phyloP scores from a whole-genome alignment of 805 yeast genomes.

The Wickerhamomyces ciferrii region DNA sequence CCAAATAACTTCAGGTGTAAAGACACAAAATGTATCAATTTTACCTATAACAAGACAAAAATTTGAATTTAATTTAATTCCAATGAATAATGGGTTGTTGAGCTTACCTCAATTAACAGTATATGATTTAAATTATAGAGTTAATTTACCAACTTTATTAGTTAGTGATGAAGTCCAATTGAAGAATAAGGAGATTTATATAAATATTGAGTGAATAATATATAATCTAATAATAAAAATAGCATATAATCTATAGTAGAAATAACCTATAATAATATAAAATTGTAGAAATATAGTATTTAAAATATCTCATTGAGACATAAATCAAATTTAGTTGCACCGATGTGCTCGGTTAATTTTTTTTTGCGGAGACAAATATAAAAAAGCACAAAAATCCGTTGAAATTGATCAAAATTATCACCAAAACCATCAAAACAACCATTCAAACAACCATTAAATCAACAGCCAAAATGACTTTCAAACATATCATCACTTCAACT shows the following conservation, averaged over 20 bases:
- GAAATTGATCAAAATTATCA: too few species aligned
- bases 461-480: constrained; percentile 10
- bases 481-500: constrained; percentile 13
- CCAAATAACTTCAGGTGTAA: constrained; percentile 31
- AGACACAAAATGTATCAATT: constrained; percentile 27
- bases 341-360: too few species aligned
- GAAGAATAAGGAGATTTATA: constrained; percentile 22
- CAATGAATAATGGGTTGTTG: constrained; percentile 19
- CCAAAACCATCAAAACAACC: background rate
- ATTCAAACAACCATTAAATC: background rate
- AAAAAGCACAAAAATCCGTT: too few species aligned
- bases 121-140: constrained; percentile 64
- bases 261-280: too few species aligned
- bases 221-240: background rate
- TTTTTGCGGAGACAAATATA: too few species aligned
- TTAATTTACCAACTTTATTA: constrained; percentile 47
- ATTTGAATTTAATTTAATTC: constrained; percentile 28
- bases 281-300: too few species aligned
- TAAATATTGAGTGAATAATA: constrained; percentile 3
- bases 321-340: too few species aligned
- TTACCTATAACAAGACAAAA: constrained; percentile 55
- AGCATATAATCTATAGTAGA: too few species aligned
- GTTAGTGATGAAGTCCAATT: constrained; percentile 27
- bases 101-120: constrained; percentile 59
- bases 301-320: too few species aligned